Evolutionary conservation across 768 basidiomycete species (phyloP), one percentile per base, ranked within the genome.

Genomic region (Boletellus sp.): DNA sequence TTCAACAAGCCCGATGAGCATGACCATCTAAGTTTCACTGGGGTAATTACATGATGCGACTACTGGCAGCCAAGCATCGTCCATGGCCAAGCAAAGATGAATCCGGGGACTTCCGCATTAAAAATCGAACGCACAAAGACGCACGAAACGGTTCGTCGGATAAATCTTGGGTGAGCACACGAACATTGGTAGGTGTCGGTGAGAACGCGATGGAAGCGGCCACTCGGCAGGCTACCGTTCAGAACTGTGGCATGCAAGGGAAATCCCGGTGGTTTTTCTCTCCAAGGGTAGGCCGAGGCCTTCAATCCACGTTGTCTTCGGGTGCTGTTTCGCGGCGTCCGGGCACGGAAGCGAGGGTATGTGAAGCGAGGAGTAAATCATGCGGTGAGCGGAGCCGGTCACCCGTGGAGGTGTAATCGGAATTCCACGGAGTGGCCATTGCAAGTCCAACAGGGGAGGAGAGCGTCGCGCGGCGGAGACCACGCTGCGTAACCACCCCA

Each of bases 341-440:
- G 28, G 39, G 51, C 54, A 58, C 13, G 47, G 56, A 60, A 58
- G 54, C 50, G 53, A 53, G 48, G 26, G 36, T 48, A 53, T 57
- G 52, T 53, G 55, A 54, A 55, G 54, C 35, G 16, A 52, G 37
- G 49, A 20, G 52, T 42, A 51, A 47, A 53, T 54, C 44, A 45
- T 56, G 53, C 50, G 50, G 40, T 40, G 48, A 50, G 45, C 24
- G 42, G 47, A 32, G 28, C 35, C n/a, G 35, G 19, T 37, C 45
- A 12, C 36, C 42, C 47, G 47, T 51, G 52, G 52, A 46, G 55
- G 56, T 24, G 24, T 42, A 6, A 42, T 45, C 56, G 62, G 56
- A 56, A 54, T 38, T 63, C 63, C 65, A 65, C 57, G 65, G 57
- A 43, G 45, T 47, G 26, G 3, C 41, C 37, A 39, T 36, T 47